Percentiles rank a stretch among this genome's conserved stretches.
Evolutionary conservation across 164 flowering plant species (phyloP).

Genomic region (Piper longum): DNA sequence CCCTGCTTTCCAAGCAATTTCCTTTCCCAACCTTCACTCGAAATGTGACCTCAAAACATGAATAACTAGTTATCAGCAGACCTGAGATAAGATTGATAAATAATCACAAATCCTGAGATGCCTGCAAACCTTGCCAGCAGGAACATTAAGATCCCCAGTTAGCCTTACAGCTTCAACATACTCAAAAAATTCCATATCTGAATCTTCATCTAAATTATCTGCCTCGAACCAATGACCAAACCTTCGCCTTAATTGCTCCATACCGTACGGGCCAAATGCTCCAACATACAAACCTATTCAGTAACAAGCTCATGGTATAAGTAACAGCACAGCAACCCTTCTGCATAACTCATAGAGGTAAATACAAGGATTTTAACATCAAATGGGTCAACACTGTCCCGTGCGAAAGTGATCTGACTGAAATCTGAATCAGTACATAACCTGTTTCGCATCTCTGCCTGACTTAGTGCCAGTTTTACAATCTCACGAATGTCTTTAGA

Average conservation of each 20-base stretch:
- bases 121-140: conserved; percentile 82
- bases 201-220: conserved; percentile 21
- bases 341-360: background rate
- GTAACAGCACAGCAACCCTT: background rate
- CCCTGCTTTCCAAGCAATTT: conserved; percentile 46
- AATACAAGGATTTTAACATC: conserved; percentile 32
- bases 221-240: conserved; percentile 66
- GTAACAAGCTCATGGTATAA: background rate
- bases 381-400: conserved; percentile 67
- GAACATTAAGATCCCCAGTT: conserved; percentile 91
- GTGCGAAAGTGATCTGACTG: conserved; percentile 43
- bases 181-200: conserved; percentile 82
- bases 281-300: conserved; percentile 77
- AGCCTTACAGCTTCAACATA: conserved; percentile 95
- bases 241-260: conserved; percentile 87
- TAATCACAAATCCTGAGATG: conserved; percentile 3
- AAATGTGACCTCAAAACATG: conserved; percentile 56
- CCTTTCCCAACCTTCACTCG: conserved; percentile 88
- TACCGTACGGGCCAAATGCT: conserved; percentile 89
- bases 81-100: background rate
- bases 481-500: conserved; percentile 72
- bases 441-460: conserved; percentile 59
- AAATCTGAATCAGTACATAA: conserved; percentile 56
- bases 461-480: conserved; percentile 70
- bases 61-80: background rate